phyloP scores from a whole-genome alignment of 345 rosid genomes.

The Lenwebbia sp. region DNA sequence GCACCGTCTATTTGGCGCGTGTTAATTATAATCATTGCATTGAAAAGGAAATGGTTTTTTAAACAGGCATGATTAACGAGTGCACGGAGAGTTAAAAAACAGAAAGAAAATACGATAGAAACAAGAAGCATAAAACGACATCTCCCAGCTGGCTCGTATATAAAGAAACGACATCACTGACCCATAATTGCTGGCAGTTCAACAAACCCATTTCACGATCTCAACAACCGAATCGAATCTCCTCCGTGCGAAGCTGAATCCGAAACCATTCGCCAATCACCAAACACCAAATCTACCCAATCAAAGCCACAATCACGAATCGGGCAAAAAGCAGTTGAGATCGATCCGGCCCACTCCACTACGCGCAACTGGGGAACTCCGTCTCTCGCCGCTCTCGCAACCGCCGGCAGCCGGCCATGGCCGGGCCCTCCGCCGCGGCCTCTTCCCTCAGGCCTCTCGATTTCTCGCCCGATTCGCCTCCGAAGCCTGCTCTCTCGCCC shows the following conservation, averaged over 20 bases:
- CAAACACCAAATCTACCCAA: neutral
- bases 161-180: neutral
- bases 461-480: conserved; percentile 44
- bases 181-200: neutral
- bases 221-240: neutral
- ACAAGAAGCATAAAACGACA: neutral
- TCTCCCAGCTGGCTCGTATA: neutral
- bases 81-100: neutral
- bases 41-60: neutral
- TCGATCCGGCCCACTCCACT: neutral
- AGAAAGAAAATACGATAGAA: neutral
- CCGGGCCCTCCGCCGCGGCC: conserved; percentile 1
- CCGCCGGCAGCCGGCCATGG: conserved; percentile 37
- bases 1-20: neutral
- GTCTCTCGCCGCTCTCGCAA: conserved; percentile 16
- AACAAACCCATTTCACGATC: neutral
- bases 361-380: conserved; percentile 46
- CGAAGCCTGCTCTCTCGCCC: conserved; percentile 33
- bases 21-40: neutral
- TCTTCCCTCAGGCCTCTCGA: conserved; percentile 10
- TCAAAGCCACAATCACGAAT: neutral
- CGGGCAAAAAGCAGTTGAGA: conserved; percentile 1
- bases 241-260: neutral
- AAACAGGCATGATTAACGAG: neutral
- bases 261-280: neutral